Base-by-base conservation (phyloP, 768 basidiomycete genomes). In the Auricularia heimuer region DNA sequence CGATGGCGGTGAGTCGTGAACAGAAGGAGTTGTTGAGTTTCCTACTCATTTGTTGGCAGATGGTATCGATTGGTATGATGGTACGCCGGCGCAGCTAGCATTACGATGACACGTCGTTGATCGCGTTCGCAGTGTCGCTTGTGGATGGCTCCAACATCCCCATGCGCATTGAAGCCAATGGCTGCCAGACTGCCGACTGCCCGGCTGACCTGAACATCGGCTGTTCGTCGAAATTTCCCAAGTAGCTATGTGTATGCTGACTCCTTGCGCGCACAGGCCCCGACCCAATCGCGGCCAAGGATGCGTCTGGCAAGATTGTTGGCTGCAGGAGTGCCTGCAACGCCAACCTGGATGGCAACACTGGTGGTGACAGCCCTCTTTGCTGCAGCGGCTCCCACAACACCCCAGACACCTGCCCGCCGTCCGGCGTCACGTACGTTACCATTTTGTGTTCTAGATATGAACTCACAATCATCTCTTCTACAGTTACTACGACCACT, bases 331-430 rank as follows among this genome's bases (percentile, higher is more conserved):
- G 35, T 8, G 62, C 62, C 11, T 62, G 44, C 62, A 42, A 14
- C 16, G 62, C 62, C 44, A 47, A 62, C 39, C 62, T 62, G 35
- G 62, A 62, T 24, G 62, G 62, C 62, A 62, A 62, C 62, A 62
- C 44, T n/a, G 62, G 44, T 33, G 62, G 44, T 34, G 62, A 62
- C 62, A 62, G 37, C 37, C 35, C 62, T 35, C 56, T 66, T 54
- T 68, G 69, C 65, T 68, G 67, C 67, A 62, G 63, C 8, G 68
- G 68, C 1, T 16, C 1, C 4, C 63, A 63, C 65, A 45, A 64
- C 56, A 66, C 65, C 16, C 65, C 69, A 8, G 56, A 37, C 33
- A 69, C 66, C 18, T 69, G 69, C 60, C 69, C 69, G 6, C 56
- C 56, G 24, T n/a, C 16, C 18, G 56, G 21, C 24, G 24, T 24